Base-by-base conservation (phyloP, 23 red algal genomes). In the Agarophyton chilense region DNA sequence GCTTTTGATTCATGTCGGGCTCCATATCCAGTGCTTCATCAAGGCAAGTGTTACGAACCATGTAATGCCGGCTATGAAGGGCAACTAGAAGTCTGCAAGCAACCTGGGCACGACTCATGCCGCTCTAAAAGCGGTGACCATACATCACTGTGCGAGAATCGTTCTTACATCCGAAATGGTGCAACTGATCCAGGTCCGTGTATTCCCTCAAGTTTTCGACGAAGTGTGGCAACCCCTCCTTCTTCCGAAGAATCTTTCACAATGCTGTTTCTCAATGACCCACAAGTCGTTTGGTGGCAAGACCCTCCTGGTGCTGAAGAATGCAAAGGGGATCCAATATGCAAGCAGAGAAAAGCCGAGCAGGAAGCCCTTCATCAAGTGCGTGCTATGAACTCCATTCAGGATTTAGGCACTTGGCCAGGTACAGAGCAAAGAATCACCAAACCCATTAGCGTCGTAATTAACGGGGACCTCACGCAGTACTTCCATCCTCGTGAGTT, bases 401-500 rank as follows among this genome's bases (percentile, higher is more conserved):
- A 1, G 24, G 68, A 74, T 24, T 39, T 74, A 2, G 21, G 29
- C 0, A 33, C 25, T 46, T 74, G 68, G 68, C 68, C 68, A 4
- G 68, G 68, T 1, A 38, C 19, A 2, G 34, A 18, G 24, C 19
- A 74, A 26, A 29, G 29, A 21, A 26, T 74, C 9, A 45, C 39
- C 7, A 29, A 33, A 9, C 68, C 68, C 18, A 26, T 4, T 6
- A 39, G 68, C 45, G 68, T 74, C 19, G 47, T 74, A 10, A 47
- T 74, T 33, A 74, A 74, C 18, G 68, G 68, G 1, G 68, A 74
- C 47, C 41, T 74, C 0, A 74, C 68, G 40, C 68, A 74, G 21
- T 74, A 74, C 68, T 74, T 74, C 24, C 68, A 74, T 74, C 40
- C 68, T 7, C 68, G 21, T 45, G 68, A 74, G 36, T 47, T 74